phyloP scores from a whole-genome alignment of 139 green algal species.

The Chlorella vulgaris region DNA sequence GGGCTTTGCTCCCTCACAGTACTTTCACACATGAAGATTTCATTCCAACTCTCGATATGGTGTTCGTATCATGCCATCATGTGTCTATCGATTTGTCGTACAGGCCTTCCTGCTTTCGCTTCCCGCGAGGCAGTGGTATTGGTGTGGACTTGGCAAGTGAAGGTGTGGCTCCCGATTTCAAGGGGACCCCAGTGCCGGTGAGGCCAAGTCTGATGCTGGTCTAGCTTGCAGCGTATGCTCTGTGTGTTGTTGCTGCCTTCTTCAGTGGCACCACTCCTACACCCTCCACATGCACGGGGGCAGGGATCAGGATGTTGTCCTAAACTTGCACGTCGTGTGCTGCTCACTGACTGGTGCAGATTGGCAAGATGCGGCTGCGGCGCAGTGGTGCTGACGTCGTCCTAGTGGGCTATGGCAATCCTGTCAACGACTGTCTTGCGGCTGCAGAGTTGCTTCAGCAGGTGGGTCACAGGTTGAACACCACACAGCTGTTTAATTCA shows the following conservation, averaged over 20 bases:
- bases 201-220: neutral
- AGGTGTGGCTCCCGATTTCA: conserved; percentile 80
- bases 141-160: conserved; percentile 87
- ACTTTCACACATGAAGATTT: neutral
- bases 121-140: conserved; percentile 94
- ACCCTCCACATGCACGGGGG: too few relatives aligned
- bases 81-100: too few relatives aligned
- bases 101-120: conserved; percentile 91
- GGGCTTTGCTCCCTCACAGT: too few relatives aligned
- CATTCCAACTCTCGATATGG: neutral
- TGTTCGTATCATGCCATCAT: too few relatives aligned
- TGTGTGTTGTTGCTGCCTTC: neutral
- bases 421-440: conserved; percentile 83
- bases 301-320: too few relatives aligned
- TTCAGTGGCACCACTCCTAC: too few relatives aligned
- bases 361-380: conserved; percentile 89
- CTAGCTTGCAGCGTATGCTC: too few relatives aligned
- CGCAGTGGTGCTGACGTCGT: conserved; percentile 88
- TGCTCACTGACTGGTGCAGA: too few relatives aligned
- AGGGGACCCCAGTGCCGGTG: conserved; percentile 85
- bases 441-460: conserved; percentile 86
- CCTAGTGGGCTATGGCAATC: conserved; percentile 91
- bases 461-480: neutral
- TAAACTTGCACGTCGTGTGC: too few relatives aligned
- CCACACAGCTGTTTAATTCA: neutral